Conservation (phyloP, 1,139 yeast species). For the Yamadazyma membranifaciens region DNA sequence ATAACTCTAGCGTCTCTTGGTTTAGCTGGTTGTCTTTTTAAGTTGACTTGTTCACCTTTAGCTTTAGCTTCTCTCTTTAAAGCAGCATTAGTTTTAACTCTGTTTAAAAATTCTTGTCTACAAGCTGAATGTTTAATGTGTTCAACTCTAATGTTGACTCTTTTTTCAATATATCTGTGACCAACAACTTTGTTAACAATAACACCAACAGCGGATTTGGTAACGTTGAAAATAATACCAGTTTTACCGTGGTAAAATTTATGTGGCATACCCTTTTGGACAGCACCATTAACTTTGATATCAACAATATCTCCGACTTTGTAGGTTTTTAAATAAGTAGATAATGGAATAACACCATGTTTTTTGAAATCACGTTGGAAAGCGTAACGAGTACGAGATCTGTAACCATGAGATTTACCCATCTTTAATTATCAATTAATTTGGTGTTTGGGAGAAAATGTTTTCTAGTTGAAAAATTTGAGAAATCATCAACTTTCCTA, state of each 20-base stretch:
- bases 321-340: conserved; percentile 97
- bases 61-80: conserved; percentile 93
- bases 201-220: conserved; percentile 98
- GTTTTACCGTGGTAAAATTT: conserved; percentile 99
- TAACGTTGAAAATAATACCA: conserved; percentile 97
- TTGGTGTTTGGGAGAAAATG: not conserved
- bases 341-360: conserved; percentile 93
- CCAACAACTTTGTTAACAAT: conserved; percentile 98
- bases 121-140: conserved; percentile 99
- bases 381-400: conserved; percentile 99
- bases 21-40: conserved; percentile 97
- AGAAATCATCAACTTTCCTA: conserved; percentile 2
- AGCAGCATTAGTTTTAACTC: conserved; percentile 96
- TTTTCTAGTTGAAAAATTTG: conserved; percentile 3
- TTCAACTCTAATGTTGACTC: conserved; percentile 97
- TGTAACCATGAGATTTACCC: conserved; percentile 78
- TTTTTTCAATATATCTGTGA: conserved; percentile 98
- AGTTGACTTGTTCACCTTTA: conserved; percentile 84
- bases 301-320: conserved; percentile 99
- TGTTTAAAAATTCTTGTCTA: conserved; percentile 97
- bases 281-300: conserved; percentile 98
- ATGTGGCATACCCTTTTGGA: conserved; percentile 99
- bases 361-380: conserved; percentile 99
- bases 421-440: conserved; percentile 9
- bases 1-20: conserved; percentile 93